Base-by-base conservation (phyloP, 1,284 basidiomycete genomes). In the Pseudozyma sp. region DNA sequence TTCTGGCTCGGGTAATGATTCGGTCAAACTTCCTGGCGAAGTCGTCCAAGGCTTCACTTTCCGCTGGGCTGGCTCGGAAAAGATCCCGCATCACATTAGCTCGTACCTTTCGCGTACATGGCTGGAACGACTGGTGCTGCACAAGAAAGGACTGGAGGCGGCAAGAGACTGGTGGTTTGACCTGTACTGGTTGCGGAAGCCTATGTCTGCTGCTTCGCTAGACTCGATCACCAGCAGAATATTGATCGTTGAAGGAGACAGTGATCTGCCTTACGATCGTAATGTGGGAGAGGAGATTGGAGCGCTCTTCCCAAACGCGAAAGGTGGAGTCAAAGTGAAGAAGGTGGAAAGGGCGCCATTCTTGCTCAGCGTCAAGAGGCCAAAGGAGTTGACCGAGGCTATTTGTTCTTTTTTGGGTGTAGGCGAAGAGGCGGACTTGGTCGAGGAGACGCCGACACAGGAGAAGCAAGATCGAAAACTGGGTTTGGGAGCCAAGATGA, bases 121-220 rank as follows among this genome's bases (percentile, higher is more conserved):
- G 66, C n/a, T 63, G 21, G 52, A 69, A 34, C n/a, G 60, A 1
- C 47, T 69, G 3, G 44, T 62, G 1, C 34, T 69, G 9, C 48
- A 58, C 50, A 13, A 43, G 1, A 10, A 55, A 13, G 60, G 66
- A 0, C 14, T 59, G 8, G 50, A 50, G 11, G 66, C 59, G 1
- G 66, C 60, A 8, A 31, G 60, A 1, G 60, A 63, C 19, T 70
- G 67, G 60, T 70, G 67, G 60, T 70, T 70, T 34, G 67, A 63
- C 18, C 42, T 70, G 31, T 70, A 70, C 52, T 70, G 67, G 67
- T 21, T 70, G 25, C 47, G 60, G 0, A 1, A 5, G 6, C 48
- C 55, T 11, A 70, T 70, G 56, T 9, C 51, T 0, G 11, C 9
- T 5, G 10, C 16, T 1, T n/a, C 16, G 6, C 31, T 52, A 3